phyloP scores from a whole-genome alignment of 2,329 filamentous ascomycete genomes.

The Fulvia fulva region DNA sequence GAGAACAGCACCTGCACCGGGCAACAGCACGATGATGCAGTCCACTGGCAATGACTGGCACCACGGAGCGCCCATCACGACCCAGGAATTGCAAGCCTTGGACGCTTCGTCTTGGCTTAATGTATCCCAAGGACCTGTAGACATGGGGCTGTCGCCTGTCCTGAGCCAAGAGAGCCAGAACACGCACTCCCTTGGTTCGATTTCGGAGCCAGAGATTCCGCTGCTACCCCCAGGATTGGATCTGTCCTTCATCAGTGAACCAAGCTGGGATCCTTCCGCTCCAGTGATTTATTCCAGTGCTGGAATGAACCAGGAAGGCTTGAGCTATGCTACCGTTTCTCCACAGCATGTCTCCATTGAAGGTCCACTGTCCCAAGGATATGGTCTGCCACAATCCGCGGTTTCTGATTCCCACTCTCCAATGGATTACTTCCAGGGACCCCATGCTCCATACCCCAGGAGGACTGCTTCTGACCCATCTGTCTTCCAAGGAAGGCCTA shows the following conservation, averaged over 20 bases:
- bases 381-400: conserved; percentile 6
- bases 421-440: conserved; percentile 10
- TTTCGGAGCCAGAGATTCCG: conserved; percentile 28
- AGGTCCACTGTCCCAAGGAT: conserved; percentile 3
- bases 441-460: conserved; percentile 10
- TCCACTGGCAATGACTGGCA: conserved; percentile 22
- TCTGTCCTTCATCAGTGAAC: conserved; percentile 26
- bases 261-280: conserved; percentile 20
- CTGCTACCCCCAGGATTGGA: conserved; percentile 29
- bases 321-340: conserved; percentile 1
- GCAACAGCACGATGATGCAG: conserved; percentile 24
- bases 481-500: conserved; percentile 8
- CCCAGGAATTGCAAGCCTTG: conserved; percentile 20
- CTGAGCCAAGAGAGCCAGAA: conserved; percentile 36
- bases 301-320: conserved; percentile 3
- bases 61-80: conserved; percentile 12
- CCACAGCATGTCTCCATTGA: conserved; percentile 11
- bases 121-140: conserved; percentile 30
- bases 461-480: conserved; percentile 22
- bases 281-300: conserved; percentile 15
- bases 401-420: conserved; percentile 11
- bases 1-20: conserved; percentile 23
- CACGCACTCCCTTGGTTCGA: conserved; percentile 28
- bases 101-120: conserved; percentile 24
- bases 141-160: conserved; percentile 32